Conservation (phyloP, 257 asterid genomes). For the Solanum virginianum region DNA sequence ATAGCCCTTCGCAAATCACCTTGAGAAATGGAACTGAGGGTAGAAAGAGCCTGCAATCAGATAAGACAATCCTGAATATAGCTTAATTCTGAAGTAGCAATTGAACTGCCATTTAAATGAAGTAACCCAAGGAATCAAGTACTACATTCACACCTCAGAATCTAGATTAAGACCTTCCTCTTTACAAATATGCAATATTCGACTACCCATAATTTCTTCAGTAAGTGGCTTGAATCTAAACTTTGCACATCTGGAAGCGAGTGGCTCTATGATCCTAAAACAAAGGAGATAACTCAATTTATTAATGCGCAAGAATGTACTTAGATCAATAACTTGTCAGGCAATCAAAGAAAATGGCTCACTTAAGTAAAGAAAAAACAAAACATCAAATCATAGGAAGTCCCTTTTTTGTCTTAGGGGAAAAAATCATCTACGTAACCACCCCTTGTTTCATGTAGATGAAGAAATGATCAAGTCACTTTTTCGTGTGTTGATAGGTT, state of each 20-base stretch:
- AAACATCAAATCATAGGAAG: neutral
- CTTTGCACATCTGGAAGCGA: conserved; percentile 96
- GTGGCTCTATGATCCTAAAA: conserved; percentile 89
- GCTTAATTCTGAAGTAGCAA: neutral
- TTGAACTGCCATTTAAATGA: neutral
- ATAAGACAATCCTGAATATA: neutral
- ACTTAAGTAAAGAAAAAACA: neutral
- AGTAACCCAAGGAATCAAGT: neutral
- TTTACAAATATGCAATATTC: conserved; percentile 69
- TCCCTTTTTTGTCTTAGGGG: neutral
- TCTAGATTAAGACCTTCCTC: conserved; percentile 82
- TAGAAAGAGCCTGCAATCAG: conserved; percentile 62
- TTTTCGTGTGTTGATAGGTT: neutral
- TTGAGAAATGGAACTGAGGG: conserved; percentile 83
- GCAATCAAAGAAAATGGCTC: neutral
- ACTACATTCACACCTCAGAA: conserved; percentile 50
- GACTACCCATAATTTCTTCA: conserved; percentile 72
- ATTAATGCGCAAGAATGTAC: neutral
- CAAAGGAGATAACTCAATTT: neutral
- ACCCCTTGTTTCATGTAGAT: neutral
- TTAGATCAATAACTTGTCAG: neutral
- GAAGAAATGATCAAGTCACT: neutral
- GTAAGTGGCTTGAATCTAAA: conserved; percentile 96
- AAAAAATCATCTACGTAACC: neutral
- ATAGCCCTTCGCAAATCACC: conserved; percentile 96